Percentiles rank a stretch among this genome's conserved stretches.
Conservation (phyloP, 1,139 yeast species). For the Geotrichum phurueaensis region DNA sequence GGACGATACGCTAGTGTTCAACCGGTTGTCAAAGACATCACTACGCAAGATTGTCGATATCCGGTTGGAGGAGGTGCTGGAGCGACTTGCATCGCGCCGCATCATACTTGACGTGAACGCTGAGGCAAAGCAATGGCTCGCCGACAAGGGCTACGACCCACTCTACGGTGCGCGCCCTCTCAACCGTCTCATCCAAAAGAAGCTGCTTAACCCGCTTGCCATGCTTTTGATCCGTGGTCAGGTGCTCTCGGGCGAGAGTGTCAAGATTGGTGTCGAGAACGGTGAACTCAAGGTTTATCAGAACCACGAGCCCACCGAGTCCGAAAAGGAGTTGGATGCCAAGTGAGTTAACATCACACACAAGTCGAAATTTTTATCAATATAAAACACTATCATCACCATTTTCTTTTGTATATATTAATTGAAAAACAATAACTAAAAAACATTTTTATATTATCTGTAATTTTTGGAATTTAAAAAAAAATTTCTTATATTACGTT, state of each 20-base stretch:
- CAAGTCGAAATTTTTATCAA: not conserved
- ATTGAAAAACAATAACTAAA: too few relatives aligned
- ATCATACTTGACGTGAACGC: constrained; percentile 54
- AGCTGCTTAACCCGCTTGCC: constrained; percentile 81
- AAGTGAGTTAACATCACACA: not conserved
- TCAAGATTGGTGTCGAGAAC: constrained; percentile 38
- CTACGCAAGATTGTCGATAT: constrained; percentile 76
- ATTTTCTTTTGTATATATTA: not conserved
- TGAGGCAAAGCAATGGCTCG: constrained; percentile 65
- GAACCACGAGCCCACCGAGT: constrained; percentile 40
- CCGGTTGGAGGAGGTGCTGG: constrained; percentile 71
- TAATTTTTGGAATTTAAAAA: too few relatives aligned
- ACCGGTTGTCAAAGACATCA: constrained; percentile 71
- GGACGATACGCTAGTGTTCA: constrained; percentile 86
- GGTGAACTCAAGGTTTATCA: constrained; percentile 42
- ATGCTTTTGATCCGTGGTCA: constrained; percentile 71
- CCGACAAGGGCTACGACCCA: constrained; percentile 83
- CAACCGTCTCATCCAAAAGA: constrained; percentile 80
- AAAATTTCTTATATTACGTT: not conserved
- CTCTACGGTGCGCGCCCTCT: constrained; percentile 93
- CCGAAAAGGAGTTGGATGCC: not conserved
- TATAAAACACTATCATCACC: not conserved
- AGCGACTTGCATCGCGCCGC: constrained; percentile 71
- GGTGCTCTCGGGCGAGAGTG: constrained; percentile 63
- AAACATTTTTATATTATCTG: too few relatives aligned